Conservation (phyloP, 768 basidiomycete genomes). For the Leccinum truebloodii region DNA sequence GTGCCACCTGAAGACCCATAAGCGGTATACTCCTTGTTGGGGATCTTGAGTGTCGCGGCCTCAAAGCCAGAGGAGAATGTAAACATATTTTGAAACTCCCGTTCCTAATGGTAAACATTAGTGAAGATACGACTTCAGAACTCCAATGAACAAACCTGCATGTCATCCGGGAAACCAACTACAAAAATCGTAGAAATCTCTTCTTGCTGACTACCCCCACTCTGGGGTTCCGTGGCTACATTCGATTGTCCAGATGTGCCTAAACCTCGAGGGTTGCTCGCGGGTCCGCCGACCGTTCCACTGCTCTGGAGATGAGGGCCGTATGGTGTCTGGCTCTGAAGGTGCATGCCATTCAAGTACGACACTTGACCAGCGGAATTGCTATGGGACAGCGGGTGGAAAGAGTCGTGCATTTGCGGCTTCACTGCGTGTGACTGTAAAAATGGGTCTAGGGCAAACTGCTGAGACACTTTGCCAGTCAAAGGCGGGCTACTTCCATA, state of each 20-base stretch:
- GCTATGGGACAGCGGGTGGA: constrained; percentile 35
- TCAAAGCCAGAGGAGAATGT: constrained; percentile 95
- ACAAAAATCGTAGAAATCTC: constrained; percentile 98
- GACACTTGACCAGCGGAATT: constrained; percentile 34
- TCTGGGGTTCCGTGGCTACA: constrained; percentile 21
- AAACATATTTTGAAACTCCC: constrained; percentile 99
- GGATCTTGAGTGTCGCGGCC: constrained; percentile 96
- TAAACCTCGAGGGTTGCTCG: constrained; percentile 28
- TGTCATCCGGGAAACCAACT: constrained; percentile 98
- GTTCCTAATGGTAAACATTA: constrained; percentile 61
- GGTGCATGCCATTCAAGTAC: constrained; percentile 44
- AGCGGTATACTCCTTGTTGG: constrained; percentile 85
- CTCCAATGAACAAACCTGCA: constrained; percentile 67
- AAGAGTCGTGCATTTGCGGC: constrained; percentile 35
- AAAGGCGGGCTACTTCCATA: constrained; percentile 32
- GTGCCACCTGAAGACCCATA: constrained; percentile 65
- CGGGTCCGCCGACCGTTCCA: constrained; percentile 30
- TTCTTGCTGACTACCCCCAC: constrained; percentile 50
- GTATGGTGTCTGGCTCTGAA: constrained; percentile 76
- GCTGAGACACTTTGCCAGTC: constrained; percentile 30
- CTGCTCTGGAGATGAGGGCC: constrained; percentile 63
- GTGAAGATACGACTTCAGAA: constrained; percentile 13
- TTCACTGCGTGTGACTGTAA: constrained; percentile 32
- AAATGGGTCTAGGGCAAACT: constrained; percentile 36
- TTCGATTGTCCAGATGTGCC: constrained; percentile 33